These are phyloP conservation scores for Plicaturopsis crispa DNA, from an alignment of 768 basidiomycete genomes.

Conservation along the genomic window DNA sequence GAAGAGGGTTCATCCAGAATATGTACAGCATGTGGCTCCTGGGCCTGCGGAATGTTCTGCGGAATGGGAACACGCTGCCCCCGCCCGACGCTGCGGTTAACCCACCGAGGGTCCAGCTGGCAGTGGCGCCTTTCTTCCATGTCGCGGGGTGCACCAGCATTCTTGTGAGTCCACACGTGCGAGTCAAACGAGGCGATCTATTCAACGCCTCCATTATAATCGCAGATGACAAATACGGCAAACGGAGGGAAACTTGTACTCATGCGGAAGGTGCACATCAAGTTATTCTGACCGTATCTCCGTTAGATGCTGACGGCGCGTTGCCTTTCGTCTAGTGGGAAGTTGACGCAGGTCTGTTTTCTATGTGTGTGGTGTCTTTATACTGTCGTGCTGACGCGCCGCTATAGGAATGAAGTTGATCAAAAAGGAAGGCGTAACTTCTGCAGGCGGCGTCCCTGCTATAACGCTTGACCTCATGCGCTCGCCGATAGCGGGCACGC, in stretches of 20 bases:
- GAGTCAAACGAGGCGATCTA: slow-evolving; percentile 3
- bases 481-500: slow-evolving; percentile 35
- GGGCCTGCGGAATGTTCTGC: slow-evolving; percentile 41
- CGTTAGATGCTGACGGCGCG: too few relatives aligned
- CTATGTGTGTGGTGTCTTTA: too few relatives aligned
- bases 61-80: slow-evolving; percentile 38
- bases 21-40: slow-evolving; percentile 47
- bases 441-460: slow-evolving; percentile 56
- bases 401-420: slow-evolving; percentile 47
- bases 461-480: slow-evolving; percentile 57
- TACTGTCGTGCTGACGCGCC: too few relatives aligned
- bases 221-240: slow-evolving; percentile 49
- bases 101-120: slow-evolving; percentile 44
- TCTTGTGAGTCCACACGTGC: slow-evolving; percentile 29
- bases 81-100: slow-evolving; percentile 23
- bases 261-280: slow-evolving; percentile 46
- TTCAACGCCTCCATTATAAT: slow-evolving; percentile 3
- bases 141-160: slow-evolving; percentile 52
- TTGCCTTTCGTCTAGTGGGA: too few relatives aligned
- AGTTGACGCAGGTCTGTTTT: too few relatives aligned
- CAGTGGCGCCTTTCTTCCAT: slow-evolving; percentile 64
- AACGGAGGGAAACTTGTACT: slow-evolving; percentile 50
- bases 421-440: slow-evolving; percentile 40
- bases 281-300: too few relatives aligned
- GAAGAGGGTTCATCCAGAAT: slow-evolving; percentile 56